Evolutionary conservation across 1,284 basidiomycete genomes (phyloP), one percentile per base, ranked within the genome.

Genomic region (Apiotrichum veenhuisii): DNA sequence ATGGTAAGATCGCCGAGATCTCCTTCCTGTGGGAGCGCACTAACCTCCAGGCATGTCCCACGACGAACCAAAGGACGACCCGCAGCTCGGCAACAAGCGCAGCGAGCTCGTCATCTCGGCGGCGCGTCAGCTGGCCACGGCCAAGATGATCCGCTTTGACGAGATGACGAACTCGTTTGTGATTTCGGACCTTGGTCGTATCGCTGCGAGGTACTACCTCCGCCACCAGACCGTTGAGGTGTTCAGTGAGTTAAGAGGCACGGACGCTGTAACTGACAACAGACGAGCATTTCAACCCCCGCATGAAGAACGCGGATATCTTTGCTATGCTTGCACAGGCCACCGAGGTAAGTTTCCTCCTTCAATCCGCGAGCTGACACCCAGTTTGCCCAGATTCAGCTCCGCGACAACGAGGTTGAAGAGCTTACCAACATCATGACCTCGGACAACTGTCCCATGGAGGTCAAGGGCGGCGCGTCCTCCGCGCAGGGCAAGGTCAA

Each of bases 151-250:
- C 55, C 81, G 83, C 27, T 88, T 87, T 67, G 86, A 93, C 68
- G 77, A 80, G 44, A 71, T 77, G 4, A 82, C 80, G 4, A 87
- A 85, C 38, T 78, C 82, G 1, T 86, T 98, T 57, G 78, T 81
- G 3, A 85, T 89, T 62, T 91, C 89, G 15, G 93, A 97, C 65
- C 78, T 97, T 3, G 96, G 96, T 17, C 82, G 92, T 58, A 95
- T 98, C 65, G 94, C 96, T 0, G 92, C 95, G 2, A 93, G 89
- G 72, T 99, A 98, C 77, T 99, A 98, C 77, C 88, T 99, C 64
- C 84, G 88, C 36, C 81, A 91, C 75, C 80, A 84, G 50, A 94
- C 92, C 1, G 87, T 99, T 37, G 91, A 92, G 72, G 84, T 89
- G 4, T 98, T 96, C 81, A 93, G 74, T 75, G 51, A 62, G 74